Percentiles rank a stretch among this genome's conserved stretches.
Conservation (phyloP, 805 yeast species). For the Ogataea siamensis region DNA sequence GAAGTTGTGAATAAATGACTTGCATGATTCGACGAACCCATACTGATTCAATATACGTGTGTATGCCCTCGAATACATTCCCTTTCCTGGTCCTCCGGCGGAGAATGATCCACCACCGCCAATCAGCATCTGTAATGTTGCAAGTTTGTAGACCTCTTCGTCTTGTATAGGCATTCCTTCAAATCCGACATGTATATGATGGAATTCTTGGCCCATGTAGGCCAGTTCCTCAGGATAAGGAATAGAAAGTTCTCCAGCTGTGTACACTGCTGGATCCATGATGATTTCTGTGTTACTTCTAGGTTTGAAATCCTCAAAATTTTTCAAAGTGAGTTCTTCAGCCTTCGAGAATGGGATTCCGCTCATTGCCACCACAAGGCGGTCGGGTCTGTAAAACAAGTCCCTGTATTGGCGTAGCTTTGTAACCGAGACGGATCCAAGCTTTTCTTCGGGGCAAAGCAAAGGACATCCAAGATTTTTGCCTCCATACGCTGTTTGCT, state of each 20-base stretch:
- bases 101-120: slow-evolving; percentile 98
- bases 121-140: slow-evolving; percentile 81
- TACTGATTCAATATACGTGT: slow-evolving; percentile 88
- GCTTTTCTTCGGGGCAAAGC: slow-evolving; percentile 70
- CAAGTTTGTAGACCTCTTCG: slow-evolving; percentile 87
- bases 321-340: slow-evolving; percentile 54
- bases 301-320: slow-evolving; percentile 61
- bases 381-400: slow-evolving; percentile 71
- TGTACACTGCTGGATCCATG: slow-evolving; percentile 46
- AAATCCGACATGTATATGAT: slow-evolving; percentile 82
- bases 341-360: slow-evolving; percentile 79
- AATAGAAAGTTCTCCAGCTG: slow-evolving; percentile 57
- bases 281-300: slow-evolving; percentile 23
- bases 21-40: slow-evolving; percentile 86
- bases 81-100: slow-evolving; percentile 99
- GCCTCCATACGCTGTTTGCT: slow-evolving; percentile 70
- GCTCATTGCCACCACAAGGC: slow-evolving; percentile 80
- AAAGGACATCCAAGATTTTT: slow-evolving; percentile 85
- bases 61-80: slow-evolving; percentile 93
- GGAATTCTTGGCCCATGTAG: slow-evolving; percentile 67
- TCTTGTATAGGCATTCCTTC: slow-evolving; percentile 82
- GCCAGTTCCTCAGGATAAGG: slow-evolving; percentile 59
- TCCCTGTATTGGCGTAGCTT: slow-evolving; percentile 58
- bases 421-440: slow-evolving; percentile 51
- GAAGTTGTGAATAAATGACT: slow-evolving; percentile 86